These are phyloP conservation scores for Tritrichomonas foetus DNA, from an alignment of 208 protist genomes.

Conservation along the genomic window DNA sequence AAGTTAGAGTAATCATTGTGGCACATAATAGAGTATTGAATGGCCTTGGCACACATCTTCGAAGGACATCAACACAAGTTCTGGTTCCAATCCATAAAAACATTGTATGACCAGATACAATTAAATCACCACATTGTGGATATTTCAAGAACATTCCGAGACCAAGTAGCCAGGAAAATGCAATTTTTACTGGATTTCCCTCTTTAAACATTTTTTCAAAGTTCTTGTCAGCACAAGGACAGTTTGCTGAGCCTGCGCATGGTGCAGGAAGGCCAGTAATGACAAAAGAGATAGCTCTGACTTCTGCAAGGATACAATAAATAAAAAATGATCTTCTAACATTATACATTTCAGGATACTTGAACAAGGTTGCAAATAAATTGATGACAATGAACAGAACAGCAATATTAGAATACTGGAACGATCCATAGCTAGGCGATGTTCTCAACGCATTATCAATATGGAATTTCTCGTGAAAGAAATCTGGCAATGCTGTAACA, in stretches of 20 bases:
- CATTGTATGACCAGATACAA: slow-evolving; percentile 1
- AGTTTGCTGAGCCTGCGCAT: not conserved
- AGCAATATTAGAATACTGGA: not conserved
- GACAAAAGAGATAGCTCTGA: not conserved
- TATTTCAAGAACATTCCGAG: not conserved
- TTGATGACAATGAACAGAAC: not conserved
- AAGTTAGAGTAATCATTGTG: too few species aligned
- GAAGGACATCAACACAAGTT: too few species aligned
- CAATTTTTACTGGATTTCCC: not conserved
- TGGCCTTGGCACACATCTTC: not conserved
- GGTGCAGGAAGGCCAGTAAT: not conserved
- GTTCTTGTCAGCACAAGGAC: not conserved
- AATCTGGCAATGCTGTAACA: not conserved
- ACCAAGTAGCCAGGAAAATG: not conserved
- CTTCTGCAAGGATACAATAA: not conserved
- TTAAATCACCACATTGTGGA: slow-evolving; percentile 27
- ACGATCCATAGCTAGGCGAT: not conserved
- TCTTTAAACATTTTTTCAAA: too few species aligned
- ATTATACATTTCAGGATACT: not conserved
- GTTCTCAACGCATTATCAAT: not conserved
- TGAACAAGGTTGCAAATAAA: not conserved
- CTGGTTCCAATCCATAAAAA: not conserved
- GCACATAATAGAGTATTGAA: not conserved
- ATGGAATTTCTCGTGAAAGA: not conserved
- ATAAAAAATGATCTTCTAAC: not conserved